Percentiles rank a stretch among this genome's conserved stretches.
These are phyloP conservation scores for Colletotrichum sidae DNA, from an alignment of 2,329 filamentous ascomycete genomes.

Conservation along the genomic window DNA sequence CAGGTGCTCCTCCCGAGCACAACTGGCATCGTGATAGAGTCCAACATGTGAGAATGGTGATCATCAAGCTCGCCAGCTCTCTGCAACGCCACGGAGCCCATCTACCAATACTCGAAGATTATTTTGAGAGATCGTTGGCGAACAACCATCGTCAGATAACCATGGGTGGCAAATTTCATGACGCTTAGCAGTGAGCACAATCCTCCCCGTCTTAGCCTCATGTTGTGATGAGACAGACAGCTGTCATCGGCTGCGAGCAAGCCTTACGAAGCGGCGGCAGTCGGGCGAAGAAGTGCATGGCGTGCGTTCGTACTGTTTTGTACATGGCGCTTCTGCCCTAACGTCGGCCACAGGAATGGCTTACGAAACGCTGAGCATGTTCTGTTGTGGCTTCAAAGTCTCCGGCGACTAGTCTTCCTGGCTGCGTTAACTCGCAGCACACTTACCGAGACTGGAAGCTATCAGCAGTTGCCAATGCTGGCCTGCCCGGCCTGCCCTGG, in stretches of 20 bases:
- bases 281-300: background rate
- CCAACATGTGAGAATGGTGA: too few relatives aligned
- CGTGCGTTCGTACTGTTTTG: background rate
- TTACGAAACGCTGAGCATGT: background rate
- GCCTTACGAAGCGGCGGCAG: constrained; percentile 4
- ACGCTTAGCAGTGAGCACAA: too few relatives aligned
- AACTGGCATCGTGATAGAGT: too few relatives aligned
- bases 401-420: background rate
- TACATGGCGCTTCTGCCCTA: background rate
- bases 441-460: constrained; percentile 23
- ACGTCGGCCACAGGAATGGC: constrained; percentile 5
- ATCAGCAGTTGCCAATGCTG: constrained; percentile 22
- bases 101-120: too few relatives aligned
- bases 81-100: too few relatives aligned
- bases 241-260: constrained; percentile 13
- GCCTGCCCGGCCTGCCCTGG: constrained; percentile 2
- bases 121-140: too few relatives aligned
- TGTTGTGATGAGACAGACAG: background rate
- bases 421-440: constrained; percentile 15
- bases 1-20: too few relatives aligned
- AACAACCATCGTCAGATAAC: too few relatives aligned
- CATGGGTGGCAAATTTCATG: too few relatives aligned
- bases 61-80: too few relatives aligned
- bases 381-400: too few relatives aligned
- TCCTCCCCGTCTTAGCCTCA: too few relatives aligned